Evolutionary conservation across 1,139 yeast genomes (phyloP), one percentile per base, ranked within the genome.

Genomic region (Kodamaea derodonti): DNA sequence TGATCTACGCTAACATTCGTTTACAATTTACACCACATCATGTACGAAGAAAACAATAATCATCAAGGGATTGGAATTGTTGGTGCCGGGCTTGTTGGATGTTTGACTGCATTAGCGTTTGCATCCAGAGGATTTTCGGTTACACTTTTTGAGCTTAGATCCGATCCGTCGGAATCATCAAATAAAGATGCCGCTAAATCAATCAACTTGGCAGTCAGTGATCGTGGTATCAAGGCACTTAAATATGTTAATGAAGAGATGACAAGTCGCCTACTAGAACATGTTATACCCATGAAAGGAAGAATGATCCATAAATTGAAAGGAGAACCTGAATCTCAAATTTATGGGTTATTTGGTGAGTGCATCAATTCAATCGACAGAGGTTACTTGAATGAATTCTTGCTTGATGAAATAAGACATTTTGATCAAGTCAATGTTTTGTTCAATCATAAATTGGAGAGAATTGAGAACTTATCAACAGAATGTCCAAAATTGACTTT

Each of bases 11-110:
- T n/a, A n/a, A n/a, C n/a, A n/a, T n/a, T n/a, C n/a, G n/a, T n/a
- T n/a, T n/a, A n/a, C n/a, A n/a, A n/a, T n/a, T n/a, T n/a, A n/a
- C n/a, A 9, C 31, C 23, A 26, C 20, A n/a, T 24, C 41, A 4
- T 50, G 50, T 36, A 38, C 30, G 38, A 37, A 18, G 29, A 40
- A 32, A 27, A 37, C 23, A 13, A 37, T 30, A 39, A 38, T 27
- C 43, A 44, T 24, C 54, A 50, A 28, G 51, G 53, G 4, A 56
- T 79, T 10, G 84, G 77, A 1, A 68, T 82, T 25, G 73, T 81
- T 11, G 90, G 94, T 1, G 95, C 95, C 1, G 97, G 97, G 0
- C 75, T 86, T 3, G 97, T 90, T 3, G 97, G 97, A 1, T 75
- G 94, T 36, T 66, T 87, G n/a, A 76, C 92, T 0, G 95, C 96